These are phyloP conservation scores for Coemansia sp. DNA, from an alignment of 371 early-diverging fungal genomes.

Conservation along the genomic window DNA sequence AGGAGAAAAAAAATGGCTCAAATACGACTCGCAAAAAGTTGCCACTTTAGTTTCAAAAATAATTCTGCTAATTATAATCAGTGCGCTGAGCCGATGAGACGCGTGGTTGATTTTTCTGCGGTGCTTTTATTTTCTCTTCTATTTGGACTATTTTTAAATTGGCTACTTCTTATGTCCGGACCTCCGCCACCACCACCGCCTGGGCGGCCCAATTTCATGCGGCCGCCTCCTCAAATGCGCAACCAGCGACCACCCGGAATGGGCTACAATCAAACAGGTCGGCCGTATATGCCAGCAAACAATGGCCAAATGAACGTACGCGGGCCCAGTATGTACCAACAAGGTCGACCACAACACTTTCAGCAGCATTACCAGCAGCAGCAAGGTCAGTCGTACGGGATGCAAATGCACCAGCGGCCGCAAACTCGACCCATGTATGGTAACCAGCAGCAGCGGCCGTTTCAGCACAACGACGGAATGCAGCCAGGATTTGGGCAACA, in stretches of 20 bases:
- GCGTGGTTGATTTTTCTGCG: background rate
- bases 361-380: slow-evolving; percentile 1
- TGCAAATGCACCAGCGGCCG: background rate
- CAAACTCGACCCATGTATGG: background rate
- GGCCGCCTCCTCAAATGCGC: slow-evolving; percentile 3
- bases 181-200: background rate
- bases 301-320: slow-evolving; percentile 12
- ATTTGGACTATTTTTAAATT: slow-evolving; percentile 1
- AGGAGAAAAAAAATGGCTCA: no score
- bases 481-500: background rate
- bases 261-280: background rate
- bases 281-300: background rate
- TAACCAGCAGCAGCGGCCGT: slow-evolving; percentile 12
- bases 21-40: no score
- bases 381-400: slow-evolving; percentile 20
- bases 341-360: slow-evolving; percentile 14
- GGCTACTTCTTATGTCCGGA: background rate
- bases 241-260: background rate
- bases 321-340: background rate
- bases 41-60: no score
- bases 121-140: slow-evolving; percentile 1
- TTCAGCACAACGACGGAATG: background rate
- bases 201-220: background rate
- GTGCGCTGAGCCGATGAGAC: no score
- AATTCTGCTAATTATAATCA: no score